Evolutionary conservation across 2,329 filamentous ascomycete genomes (phyloP).

Genomic region (Triangularia setosa): DNA sequence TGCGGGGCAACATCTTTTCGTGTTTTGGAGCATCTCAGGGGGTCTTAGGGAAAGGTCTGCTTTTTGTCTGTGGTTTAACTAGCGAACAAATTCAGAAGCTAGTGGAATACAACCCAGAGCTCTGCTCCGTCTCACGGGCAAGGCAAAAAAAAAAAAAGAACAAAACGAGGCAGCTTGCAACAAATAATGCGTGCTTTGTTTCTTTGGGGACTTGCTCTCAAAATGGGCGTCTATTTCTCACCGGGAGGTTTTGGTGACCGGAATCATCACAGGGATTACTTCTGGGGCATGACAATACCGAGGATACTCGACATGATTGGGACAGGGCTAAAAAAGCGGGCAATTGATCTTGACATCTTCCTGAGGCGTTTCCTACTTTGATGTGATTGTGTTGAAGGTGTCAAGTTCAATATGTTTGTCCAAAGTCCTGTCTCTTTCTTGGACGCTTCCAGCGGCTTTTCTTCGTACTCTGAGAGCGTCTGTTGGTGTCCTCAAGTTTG

Average conservation of each 20-base stretch:
- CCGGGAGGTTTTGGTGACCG: neutral
- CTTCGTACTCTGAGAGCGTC: too few species aligned
- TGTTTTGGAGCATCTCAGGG: slow-evolving; percentile 30
- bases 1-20: slow-evolving; percentile 25
- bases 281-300: neutral
- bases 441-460: neutral
- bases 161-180: neutral
- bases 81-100: slow-evolving; percentile 25
- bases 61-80: slow-evolving; percentile 27
- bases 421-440: neutral
- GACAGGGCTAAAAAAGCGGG: neutral
- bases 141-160: slow-evolving; percentile 1
- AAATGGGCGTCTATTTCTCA: neutral
- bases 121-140: slow-evolving; percentile 25
- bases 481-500: too few species aligned
- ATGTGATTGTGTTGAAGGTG: neutral
- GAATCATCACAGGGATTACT: neutral
- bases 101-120: slow-evolving; percentile 27
- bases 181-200: neutral
- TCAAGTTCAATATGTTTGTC: neutral
- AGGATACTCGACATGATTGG: neutral
- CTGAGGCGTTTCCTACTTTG: neutral
- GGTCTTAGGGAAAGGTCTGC: slow-evolving; percentile 29
- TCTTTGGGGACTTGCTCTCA: neutral
- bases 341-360: neutral